These are phyloP conservation scores for Diplodia mutila DNA, from an alignment of 2,329 filamentous ascomycete genomes.

Conservation along the genomic window DNA sequence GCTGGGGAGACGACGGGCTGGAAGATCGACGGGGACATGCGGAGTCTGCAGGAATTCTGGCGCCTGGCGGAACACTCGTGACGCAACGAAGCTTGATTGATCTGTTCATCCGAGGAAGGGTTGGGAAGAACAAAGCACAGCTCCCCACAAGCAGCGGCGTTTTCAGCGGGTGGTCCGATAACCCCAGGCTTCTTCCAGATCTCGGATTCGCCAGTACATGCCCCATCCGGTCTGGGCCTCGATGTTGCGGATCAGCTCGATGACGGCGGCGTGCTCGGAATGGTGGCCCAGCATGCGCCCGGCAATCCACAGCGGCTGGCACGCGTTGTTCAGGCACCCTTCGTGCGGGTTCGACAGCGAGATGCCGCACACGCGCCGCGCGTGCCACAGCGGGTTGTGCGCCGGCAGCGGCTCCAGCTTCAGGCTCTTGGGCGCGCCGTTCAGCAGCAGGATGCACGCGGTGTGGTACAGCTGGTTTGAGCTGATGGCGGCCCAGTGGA, in stretches of 20 bases:
- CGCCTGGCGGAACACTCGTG: slow-evolving; percentile 32
- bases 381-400: slow-evolving; percentile 58
- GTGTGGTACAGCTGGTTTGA: slow-evolving; percentile 63
- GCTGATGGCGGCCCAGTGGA: slow-evolving; percentile 60
- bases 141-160: too few relatives aligned
- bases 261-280: slow-evolving; percentile 45
- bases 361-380: slow-evolving; percentile 60
- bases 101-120: neutral
- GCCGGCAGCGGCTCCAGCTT: slow-evolving; percentile 38
- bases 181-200: slow-evolving; percentile 50
- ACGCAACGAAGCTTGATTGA: too few relatives aligned
- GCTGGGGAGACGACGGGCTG: slow-evolving; percentile 50
- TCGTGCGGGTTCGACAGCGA: slow-evolving; percentile 60
- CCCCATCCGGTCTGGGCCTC: slow-evolving; percentile 60
- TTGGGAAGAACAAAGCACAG: too few relatives aligned
- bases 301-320: slow-evolving; percentile 62
- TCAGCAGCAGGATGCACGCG: slow-evolving; percentile 57
- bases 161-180: slow-evolving; percentile 31
- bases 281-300: slow-evolving; percentile 58
- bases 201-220: slow-evolving; percentile 57
- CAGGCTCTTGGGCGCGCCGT: slow-evolving; percentile 40
- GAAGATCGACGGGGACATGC: slow-evolving; percentile 34
- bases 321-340: slow-evolving; percentile 61
- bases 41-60: slow-evolving; percentile 32
- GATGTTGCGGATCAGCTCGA: slow-evolving; percentile 54